Conservation (phyloP, 179 eudicot genomes). For the Gypsophila paniculata region DNA sequence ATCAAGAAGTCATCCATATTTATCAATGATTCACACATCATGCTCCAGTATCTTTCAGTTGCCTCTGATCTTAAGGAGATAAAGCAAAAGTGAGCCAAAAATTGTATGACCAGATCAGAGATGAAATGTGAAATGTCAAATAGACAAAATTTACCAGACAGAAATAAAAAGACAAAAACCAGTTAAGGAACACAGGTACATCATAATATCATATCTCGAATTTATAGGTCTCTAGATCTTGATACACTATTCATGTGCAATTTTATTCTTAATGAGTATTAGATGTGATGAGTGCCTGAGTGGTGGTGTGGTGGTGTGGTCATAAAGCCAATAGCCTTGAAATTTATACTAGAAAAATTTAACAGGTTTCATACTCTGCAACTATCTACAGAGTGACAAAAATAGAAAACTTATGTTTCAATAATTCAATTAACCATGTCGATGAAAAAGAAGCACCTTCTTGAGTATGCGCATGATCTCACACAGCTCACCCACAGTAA, state of each 20-base stretch:
- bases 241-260: not conserved
- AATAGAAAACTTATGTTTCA: too few species aligned
- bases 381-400: too few species aligned
- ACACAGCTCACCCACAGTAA: conserved; percentile 65
- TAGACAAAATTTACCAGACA: conserved; percentile 1
- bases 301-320: not conserved
- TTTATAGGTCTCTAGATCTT: not conserved
- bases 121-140: conserved; percentile 8
- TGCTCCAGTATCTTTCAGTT: conserved; percentile 35
- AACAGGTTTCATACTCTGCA: not conserved
- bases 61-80: not conserved
- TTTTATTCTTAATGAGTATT: not conserved
- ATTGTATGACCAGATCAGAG: not conserved
- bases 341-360: conserved; percentile 6
- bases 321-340: not conserved
- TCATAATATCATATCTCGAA: not conserved
- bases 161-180: conserved; percentile 6
- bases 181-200: not conserved
- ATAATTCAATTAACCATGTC: too few species aligned
- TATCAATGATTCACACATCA: conserved; percentile 41
- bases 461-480: conserved; percentile 45
- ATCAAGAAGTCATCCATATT: conserved; percentile 44
- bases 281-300: not conserved
- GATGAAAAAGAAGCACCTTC: conserved; percentile 39
- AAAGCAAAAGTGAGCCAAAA: not conserved